Base-by-base conservation (phyloP, 1,284 basidiomycete species). In the Gomphus bonarii region DNA sequence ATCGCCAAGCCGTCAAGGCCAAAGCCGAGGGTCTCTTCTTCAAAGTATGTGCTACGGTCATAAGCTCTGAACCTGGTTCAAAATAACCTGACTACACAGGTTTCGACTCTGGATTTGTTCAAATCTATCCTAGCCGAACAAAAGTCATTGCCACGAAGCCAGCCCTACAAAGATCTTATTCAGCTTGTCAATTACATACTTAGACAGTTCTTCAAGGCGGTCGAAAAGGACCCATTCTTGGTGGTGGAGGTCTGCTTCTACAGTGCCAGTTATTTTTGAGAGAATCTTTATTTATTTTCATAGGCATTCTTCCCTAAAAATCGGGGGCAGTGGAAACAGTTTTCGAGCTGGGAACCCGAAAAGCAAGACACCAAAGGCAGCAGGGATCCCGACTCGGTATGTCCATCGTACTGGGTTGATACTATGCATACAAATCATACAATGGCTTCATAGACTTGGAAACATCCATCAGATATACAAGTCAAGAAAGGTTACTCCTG, bases 11-110 rank as follows among this genome's bases (percentile, higher is more conserved):
- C 35, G 82, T 97, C 61, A 86, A 82, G 64, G 84, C 86, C 9
- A 91, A 95, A 66, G 91, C 91, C 0, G 93, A 97, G 67, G 91
- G 86, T 0, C 72, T 97, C 12, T 97, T 91, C 72, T 97, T 93
- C 79, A 91, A 93, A 69, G 92, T 91, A 58, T 60, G 78, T 48
- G 25, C 11, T 47, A 9, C 22, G 18, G 20, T 35, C 33, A 14
- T 18, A 11, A 25, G 46, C 22, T 30, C 6, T 16, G 20, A 22
- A 48, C 36, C 43, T 44, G n/a, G n/a, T n/a, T n/a, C n/a, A n/a
- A 16, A 44, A 46, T 20, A 36, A 53, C 47, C 30, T 44, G 20
- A 36, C 9, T 16, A 11, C 14, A 25, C 70, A 95, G 92, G 91
- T 90, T 7, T 91, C 92, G 25, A 87, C 87, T 5, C 71, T 97